A percentile compares a stretch with the other conserved stretches of the same genome.
phyloP scores from a whole-genome alignment of 1,284 basidiomycete species.

The Fomitopsis palustris region DNA sequence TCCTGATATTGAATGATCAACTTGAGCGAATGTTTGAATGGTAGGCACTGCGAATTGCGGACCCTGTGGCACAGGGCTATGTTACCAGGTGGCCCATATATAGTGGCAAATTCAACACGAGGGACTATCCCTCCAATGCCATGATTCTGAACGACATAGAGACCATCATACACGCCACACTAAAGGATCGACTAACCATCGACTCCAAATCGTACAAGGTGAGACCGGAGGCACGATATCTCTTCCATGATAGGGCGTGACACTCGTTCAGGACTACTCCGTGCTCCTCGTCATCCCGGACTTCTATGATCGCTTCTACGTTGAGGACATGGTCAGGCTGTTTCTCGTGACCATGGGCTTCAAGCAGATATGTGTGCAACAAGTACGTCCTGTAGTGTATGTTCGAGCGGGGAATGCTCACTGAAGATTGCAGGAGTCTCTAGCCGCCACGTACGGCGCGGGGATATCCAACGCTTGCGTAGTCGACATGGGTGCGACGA shows the following conservation, averaged over 20 bases:
- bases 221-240: slow-evolving; percentile 15
- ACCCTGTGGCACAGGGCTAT: slow-evolving; percentile 67
- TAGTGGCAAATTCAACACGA: slow-evolving; percentile 74
- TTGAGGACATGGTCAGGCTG: slow-evolving; percentile 77
- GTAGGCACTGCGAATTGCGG: slow-evolving; percentile 70
- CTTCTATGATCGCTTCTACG: slow-evolving; percentile 82
- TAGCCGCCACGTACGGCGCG: slow-evolving; percentile 93
- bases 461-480: slow-evolving; percentile 95
- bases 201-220: slow-evolving; percentile 60
- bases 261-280: slow-evolving; percentile 66
- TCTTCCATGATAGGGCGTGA: not conserved
- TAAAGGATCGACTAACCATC: slow-evolving; percentile 66
- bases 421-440: slow-evolving; percentile 62
- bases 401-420: not conserved
- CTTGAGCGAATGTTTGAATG: not conserved
- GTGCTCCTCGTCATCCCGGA: slow-evolving; percentile 93
- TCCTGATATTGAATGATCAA: not conserved
- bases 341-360: slow-evolving; percentile 85
- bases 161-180: slow-evolving; percentile 57
- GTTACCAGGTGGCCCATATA: slow-evolving; percentile 76
- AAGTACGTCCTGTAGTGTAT: slow-evolving; percentile 43
- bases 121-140: slow-evolving; percentile 71
- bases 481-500: slow-evolving; percentile 88
- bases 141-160: slow-evolving; percentile 78
- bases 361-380: slow-evolving; percentile 87